Conservation (phyloP, 768 basidiomycete genomes). For the Trichaptum fuscoviolaceum region DNA sequence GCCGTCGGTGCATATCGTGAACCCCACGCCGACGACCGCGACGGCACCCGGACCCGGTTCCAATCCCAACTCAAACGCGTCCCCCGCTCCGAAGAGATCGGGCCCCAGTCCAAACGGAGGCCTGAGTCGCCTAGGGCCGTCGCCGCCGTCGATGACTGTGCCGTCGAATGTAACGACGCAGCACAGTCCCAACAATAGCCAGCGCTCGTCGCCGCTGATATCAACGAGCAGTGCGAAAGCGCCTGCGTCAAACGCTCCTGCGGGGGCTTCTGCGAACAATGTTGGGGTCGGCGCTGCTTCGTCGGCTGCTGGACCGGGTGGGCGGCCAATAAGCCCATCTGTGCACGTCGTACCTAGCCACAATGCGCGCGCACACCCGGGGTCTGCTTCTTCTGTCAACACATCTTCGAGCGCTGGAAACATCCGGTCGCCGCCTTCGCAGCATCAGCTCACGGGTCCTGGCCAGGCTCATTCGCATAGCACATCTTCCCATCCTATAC, state of each 20-base stretch:
- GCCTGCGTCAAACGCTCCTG: too few species aligned
- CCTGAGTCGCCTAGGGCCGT: not conserved
- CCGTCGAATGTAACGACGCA: not conserved
- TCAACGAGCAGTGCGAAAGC: not conserved
- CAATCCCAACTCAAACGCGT: too few species aligned
- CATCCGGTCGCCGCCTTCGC: conserved; percentile 3
- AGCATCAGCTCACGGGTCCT: conserved; percentile 6
- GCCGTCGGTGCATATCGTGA: conserved; percentile 1
- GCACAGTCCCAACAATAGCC: not conserved
- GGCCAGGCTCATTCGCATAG: conserved; percentile 1
- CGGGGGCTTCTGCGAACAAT: not conserved
- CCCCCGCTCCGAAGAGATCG: conserved; percentile 3
- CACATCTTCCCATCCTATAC: not conserved
- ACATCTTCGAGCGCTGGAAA: not conserved
- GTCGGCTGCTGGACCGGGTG: not conserved
- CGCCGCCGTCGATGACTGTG: not conserved
- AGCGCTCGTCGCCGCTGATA: not conserved
- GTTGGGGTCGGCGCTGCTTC: too few species aligned
- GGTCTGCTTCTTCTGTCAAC: conserved; percentile 3
- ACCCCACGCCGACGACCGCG: not conserved
- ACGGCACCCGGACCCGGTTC: not conserved
- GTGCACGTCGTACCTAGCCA: conserved; percentile 3
- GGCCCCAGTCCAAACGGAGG: conserved; percentile 1
- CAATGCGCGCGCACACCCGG: not conserved
- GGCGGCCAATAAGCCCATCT: not conserved